Percentiles rank a stretch among this genome's conserved stretches.
Conservation (phyloP, 495 filamentous ascomycete species). For the Ascodesmis nigricans region DNA sequence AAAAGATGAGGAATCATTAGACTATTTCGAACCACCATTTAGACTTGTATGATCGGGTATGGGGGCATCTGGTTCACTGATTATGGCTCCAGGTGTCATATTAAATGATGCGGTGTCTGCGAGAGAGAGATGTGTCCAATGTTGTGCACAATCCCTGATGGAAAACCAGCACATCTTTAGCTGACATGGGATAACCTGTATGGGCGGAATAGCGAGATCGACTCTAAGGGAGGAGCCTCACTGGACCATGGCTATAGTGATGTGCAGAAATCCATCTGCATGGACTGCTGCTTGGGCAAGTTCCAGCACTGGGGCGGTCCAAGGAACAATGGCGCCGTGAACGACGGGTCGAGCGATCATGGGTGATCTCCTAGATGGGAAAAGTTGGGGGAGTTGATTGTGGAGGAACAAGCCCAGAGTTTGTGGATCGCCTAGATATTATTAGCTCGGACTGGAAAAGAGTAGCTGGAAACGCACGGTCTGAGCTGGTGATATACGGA, state of each 20-base stretch:
- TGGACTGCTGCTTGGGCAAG: constrained; percentile 62
- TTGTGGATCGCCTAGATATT: constrained; percentile 36
- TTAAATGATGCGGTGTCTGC: no score
- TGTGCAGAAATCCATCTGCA: constrained; percentile 75
- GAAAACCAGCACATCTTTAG: no score
- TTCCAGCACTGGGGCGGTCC: constrained; percentile 66
- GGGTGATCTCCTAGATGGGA: constrained; percentile 64
- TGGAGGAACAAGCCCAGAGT: constrained; percentile 69
- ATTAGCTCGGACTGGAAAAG: constrained; percentile 1
- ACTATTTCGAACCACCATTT: no score
- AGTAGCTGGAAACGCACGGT: constrained; percentile 22
- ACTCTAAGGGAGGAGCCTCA: no score
- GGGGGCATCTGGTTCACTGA: no score
- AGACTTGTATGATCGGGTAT: no score
- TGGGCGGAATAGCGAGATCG: no score
- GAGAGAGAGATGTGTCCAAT: no score
- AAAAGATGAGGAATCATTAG: no score
- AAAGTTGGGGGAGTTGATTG: constrained; percentile 52
- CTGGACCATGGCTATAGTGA: constrained; percentile 75
- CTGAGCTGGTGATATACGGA: constrained; percentile 5
- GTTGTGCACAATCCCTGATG: no score
- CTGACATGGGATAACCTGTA: no score
- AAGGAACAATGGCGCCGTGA: constrained; percentile 69
- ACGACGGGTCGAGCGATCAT: constrained; percentile 79
- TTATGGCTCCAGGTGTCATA: no score